These are phyloP conservation scores for Mariannaea elegans DNA, from an alignment of 2,329 filamentous ascomycete species.

Conservation along the genomic window DNA sequence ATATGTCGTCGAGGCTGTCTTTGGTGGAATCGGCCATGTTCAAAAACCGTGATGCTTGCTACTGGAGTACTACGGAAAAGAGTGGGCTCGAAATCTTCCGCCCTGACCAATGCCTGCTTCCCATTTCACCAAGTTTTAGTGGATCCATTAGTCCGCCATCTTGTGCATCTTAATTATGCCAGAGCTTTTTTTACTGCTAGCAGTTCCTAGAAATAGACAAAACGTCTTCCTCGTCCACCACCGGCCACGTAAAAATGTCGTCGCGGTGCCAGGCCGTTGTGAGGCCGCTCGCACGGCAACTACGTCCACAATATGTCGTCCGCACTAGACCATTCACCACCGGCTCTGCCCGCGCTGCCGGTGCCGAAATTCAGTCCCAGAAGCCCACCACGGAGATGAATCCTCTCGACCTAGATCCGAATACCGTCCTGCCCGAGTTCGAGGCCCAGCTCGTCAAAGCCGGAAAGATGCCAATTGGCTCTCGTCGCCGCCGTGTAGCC, in stretches of 20 bases:
- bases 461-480: conserved; percentile 80
- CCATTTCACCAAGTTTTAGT: conserved; percentile 38
- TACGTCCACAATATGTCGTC: conserved; percentile 53
- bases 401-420: conserved; percentile 67
- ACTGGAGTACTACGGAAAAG: conserved; percentile 13
- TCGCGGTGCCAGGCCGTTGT: conserved; percentile 67
- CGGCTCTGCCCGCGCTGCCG: conserved; percentile 44
- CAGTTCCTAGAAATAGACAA: conserved; percentile 8
- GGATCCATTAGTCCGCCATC: conserved; percentile 30
- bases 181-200: conserved; percentile 42
- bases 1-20: neutral
- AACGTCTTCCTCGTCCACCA: conserved; percentile 22
- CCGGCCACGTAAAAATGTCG: conserved; percentile 57
- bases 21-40: conserved; percentile 22
- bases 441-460: conserved; percentile 74
- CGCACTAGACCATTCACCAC: conserved; percentile 49
- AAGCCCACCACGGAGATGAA: conserved; percentile 39
- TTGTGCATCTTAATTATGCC: conserved; percentile 17
- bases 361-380: conserved; percentile 33
- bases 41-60: conserved; percentile 40
- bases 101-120: conserved; percentile 31
- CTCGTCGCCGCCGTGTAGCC: conserved; percentile 81
- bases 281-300: conserved; percentile 64
- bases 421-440: conserved; percentile 66
- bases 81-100: conserved; percentile 41